These are phyloP conservation scores for Globisporangium splendens DNA, from an alignment of 352 stramenopile species.

Conservation along the genomic window DNA sequence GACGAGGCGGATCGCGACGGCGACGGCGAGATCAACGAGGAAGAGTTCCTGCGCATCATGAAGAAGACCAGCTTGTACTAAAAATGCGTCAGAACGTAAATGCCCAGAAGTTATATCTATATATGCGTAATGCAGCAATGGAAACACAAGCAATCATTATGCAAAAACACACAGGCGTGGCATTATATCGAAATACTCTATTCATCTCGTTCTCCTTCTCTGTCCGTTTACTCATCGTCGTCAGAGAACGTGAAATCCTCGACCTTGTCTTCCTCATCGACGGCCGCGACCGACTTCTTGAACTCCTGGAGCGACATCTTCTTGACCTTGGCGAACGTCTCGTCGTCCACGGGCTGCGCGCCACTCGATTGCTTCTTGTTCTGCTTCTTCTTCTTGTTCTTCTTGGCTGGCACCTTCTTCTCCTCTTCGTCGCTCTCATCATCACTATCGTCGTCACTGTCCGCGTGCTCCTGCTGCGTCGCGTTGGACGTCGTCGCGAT, in stretches of 20 bases:
- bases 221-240: conserved; percentile 48
- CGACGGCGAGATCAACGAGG: conserved; percentile 95
- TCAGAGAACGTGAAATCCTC: conserved; percentile 77
- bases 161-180: too few relatives aligned
- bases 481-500: conserved; percentile 42
- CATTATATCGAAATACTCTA: conserved; percentile 12
- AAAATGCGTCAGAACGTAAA: too few relatives aligned
- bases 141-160: too few relatives aligned
- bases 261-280: conserved; percentile 72
- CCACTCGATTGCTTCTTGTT: conserved; percentile 26
- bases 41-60: conserved; percentile 97
- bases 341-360: conserved; percentile 50
- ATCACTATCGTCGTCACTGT: conserved; percentile 21
- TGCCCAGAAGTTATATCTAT: conserved; percentile 8
- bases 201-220: background rate
- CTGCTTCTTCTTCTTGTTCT: conserved; percentile 41
- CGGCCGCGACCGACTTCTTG: conserved; percentile 64
- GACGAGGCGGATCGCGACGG: conserved; percentile 94
- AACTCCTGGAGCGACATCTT: conserved; percentile 83
- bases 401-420: conserved; percentile 16
- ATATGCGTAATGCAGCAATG: background rate
- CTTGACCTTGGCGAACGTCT: conserved; percentile 72
- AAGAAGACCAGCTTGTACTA: conserved; percentile 93
- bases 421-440: conserved; percentile 41
- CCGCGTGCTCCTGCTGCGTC: conserved; percentile 13